A percentile compares a stretch with the other conserved stretches of the same genome.
These are phyloP conservation scores for Vaccinium macrocarpon DNA, from an alignment of 148 eudicot species.

Conservation along the genomic window DNA sequence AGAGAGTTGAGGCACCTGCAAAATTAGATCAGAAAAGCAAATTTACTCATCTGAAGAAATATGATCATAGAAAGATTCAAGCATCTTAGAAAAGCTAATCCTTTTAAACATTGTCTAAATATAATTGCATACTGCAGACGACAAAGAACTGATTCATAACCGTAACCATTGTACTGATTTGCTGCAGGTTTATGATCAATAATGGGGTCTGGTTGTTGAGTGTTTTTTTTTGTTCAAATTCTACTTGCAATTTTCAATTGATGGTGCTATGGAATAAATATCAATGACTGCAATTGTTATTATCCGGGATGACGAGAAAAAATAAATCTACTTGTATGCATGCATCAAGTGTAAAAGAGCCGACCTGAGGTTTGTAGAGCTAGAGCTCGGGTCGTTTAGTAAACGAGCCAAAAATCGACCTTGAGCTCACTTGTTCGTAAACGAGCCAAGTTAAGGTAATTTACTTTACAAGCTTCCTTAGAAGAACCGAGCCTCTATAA, in stretches of 20 bases:
- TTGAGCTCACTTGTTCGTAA: too few relatives aligned
- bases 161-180: too few relatives aligned
- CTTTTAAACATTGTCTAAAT: neutral
- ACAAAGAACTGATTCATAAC: neutral
- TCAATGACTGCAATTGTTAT: neutral
- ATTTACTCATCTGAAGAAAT: neutral
- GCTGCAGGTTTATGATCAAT: neutral
- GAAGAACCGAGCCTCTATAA: too few relatives aligned
- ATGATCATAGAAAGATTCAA: neutral
- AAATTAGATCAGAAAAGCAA: constrained; percentile 8
- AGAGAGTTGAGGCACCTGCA: constrained; percentile 18
- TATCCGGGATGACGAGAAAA: neutral
- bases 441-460: too few relatives aligned
- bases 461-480: too few relatives aligned
- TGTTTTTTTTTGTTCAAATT: neutral
- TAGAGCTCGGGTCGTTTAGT: too few relatives aligned
- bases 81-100: neutral
- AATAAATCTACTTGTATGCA: neutral
- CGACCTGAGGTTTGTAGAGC: too few relatives aligned
- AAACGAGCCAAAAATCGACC: too few relatives aligned
- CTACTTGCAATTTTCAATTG: neutral
- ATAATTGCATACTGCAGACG: neutral
- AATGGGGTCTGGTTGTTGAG: neutral
- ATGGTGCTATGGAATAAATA: neutral
- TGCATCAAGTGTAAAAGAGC: neutral